These are phyloP conservation scores for Solanum hybrid DNA, from an alignment of 305 asterid species.

Conservation along the genomic window DNA sequence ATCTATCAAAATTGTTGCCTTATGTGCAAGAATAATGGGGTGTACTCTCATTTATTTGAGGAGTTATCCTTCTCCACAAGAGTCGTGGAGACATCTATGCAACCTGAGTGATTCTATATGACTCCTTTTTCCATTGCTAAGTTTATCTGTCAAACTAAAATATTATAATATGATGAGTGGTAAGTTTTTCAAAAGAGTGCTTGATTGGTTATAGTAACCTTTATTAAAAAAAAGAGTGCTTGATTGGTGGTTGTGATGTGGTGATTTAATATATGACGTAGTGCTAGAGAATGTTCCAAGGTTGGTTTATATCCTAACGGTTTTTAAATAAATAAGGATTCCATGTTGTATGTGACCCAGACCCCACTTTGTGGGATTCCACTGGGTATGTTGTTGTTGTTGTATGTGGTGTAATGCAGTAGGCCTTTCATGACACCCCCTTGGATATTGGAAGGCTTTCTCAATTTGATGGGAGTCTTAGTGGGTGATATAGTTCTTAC, in stretches of 20 bases:
- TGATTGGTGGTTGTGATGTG: neutral
- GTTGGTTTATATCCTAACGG: neutral
- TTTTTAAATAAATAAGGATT: neutral
- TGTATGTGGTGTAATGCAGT: neutral
- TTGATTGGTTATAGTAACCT: neutral
- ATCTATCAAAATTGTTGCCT: neutral
- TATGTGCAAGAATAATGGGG: neutral
- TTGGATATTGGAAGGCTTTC: neutral
- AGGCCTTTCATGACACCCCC: neutral
- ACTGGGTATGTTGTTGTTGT: neutral
- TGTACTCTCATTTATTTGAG: neutral
- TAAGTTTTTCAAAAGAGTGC: neutral
- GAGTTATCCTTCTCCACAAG: neutral
- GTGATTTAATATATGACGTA: neutral
- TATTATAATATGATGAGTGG: neutral
- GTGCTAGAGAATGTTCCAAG: neutral
- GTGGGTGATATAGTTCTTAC: neutral
- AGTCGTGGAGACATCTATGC: neutral
- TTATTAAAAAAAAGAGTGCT: neutral
- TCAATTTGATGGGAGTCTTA: neutral
- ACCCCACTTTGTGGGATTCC: neutral
- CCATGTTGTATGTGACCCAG: neutral
- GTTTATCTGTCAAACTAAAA: neutral
- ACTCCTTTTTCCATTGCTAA: neutral
- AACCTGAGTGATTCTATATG: neutral